Percentiles rank a stretch among this genome's conserved stretches.
These are phyloP conservation scores for Cladobotryum protrusum DNA, from an alignment of 2,329 filamentous ascomycete species.

Conservation along the genomic window DNA sequence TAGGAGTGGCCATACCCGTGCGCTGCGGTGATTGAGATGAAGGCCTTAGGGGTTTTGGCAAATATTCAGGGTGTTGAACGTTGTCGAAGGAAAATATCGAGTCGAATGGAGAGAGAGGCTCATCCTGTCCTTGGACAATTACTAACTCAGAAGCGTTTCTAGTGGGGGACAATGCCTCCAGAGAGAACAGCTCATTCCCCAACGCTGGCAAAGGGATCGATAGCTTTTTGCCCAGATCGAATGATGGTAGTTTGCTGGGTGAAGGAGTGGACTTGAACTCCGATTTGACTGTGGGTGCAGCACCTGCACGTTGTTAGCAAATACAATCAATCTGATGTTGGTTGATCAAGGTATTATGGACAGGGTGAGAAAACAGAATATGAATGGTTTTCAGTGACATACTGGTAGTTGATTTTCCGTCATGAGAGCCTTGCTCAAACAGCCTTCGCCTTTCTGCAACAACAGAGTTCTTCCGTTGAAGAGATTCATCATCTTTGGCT, in stretches of 20 bases:
- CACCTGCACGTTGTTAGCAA: background rate
- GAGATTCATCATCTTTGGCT: background rate
- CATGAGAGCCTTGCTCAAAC: constrained; percentile 13
- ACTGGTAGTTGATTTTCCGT: background rate
- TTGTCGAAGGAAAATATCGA: background rate
- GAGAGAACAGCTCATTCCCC: background rate
- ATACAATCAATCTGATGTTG: too few relatives aligned
- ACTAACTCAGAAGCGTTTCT: background rate
- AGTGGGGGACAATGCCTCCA: background rate
- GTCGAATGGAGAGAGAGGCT: background rate
- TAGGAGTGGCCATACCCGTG: background rate
- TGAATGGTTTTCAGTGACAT: background rate
- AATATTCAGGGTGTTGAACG: constrained; percentile 5
- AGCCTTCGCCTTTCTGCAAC: constrained; percentile 20
- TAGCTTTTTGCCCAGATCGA: background rate
- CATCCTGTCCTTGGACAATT: background rate
- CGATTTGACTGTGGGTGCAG: background rate
- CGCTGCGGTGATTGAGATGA: background rate
- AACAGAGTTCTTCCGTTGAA: constrained; percentile 7
- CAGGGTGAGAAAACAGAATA: too few relatives aligned
- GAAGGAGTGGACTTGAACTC: constrained; percentile 1
- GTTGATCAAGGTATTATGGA: too few relatives aligned
- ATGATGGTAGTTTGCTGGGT: background rate
- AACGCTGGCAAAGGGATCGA: background rate
- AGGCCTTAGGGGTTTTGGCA: constrained; percentile 7